Percentiles rank a stretch among this genome's conserved stretches.
Conservation (phyloP, 2,329 filamentous ascomycete genomes). For the Fusarium falciforme region DNA sequence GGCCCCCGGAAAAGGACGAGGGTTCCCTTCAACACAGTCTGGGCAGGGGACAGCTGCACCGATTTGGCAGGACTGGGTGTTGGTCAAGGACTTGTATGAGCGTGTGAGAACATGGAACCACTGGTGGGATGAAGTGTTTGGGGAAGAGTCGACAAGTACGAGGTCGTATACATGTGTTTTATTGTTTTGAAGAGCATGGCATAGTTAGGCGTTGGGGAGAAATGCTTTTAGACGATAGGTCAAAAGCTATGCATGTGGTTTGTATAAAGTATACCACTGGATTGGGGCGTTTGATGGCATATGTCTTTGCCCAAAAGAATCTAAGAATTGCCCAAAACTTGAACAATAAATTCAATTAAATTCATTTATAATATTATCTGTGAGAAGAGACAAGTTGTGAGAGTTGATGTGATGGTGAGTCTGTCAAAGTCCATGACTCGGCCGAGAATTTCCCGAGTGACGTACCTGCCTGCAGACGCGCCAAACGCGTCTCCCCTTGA, state of each 20-base stretch:
- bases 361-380: neutral
- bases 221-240: neutral
- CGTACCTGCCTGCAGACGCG: slow-evolving; percentile 40
- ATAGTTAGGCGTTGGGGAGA: slow-evolving; percentile 31
- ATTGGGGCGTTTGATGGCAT: slow-evolving; percentile 1
- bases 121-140: slow-evolving; percentile 46
- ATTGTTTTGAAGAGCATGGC: slow-evolving; percentile 45
- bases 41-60: slow-evolving; percentile 49
- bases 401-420: neutral
- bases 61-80: slow-evolving; percentile 46
- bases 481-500: slow-evolving; percentile 45
- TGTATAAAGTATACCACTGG: slow-evolving; percentile 2
- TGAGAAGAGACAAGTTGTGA: too few relatives aligned
- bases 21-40: slow-evolving; percentile 48
- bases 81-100: slow-evolving; percentile 48
- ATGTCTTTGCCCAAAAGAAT: neutral
- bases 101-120: slow-evolving; percentile 49
- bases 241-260: slow-evolving; percentile 14
- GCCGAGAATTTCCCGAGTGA: slow-evolving; percentile 44
- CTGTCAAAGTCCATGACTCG: neutral
- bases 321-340: neutral
- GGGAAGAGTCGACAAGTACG: neutral
- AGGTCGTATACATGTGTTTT: slow-evolving; percentile 28
- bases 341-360: neutral
- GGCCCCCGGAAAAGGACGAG: slow-evolving; percentile 49